phyloP scores from a whole-genome alignment of 441 rosid species.

The Flueggea neowawraea region DNA sequence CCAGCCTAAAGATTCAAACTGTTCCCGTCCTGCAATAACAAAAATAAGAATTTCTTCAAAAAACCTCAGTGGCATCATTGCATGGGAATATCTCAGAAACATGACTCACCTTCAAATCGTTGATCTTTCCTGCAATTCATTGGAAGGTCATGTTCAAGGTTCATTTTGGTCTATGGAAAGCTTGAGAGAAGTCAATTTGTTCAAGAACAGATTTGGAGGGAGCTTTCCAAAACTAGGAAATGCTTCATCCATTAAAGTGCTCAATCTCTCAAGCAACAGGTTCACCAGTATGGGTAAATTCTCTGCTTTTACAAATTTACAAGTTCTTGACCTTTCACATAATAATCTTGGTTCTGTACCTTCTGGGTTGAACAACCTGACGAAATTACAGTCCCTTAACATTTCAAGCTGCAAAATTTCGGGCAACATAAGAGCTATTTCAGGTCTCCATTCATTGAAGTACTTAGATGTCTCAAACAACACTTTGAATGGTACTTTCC shows the following conservation, averaged over 20 bases:
- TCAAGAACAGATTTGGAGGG: constrained; percentile 71
- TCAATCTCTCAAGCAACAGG: constrained; percentile 76
- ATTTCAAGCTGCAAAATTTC: constrained; percentile 64
- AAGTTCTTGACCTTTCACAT: constrained; percentile 53
- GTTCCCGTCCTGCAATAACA: constrained; percentile 35
- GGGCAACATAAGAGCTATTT: constrained; percentile 43
- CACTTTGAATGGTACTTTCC: constrained; percentile 62
- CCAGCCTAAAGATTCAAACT: constrained; percentile 18
- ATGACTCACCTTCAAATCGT: constrained; percentile 42
- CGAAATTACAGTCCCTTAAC: constrained; percentile 43
- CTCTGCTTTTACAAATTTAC: constrained; percentile 49
- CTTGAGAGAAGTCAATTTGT: constrained; percentile 44
- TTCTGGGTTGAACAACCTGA: constrained; percentile 43
- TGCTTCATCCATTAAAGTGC: constrained; percentile 39
- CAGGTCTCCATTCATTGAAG: constrained; percentile 42
- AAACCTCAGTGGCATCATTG: constrained; percentile 57
- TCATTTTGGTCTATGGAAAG: constrained; percentile 62
- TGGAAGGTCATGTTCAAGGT: constrained; percentile 59
- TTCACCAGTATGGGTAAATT: constrained; percentile 54
- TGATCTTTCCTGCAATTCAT: constrained; percentile 73
- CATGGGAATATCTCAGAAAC: constrained; percentile 57
- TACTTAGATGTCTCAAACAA: constrained; percentile 73
- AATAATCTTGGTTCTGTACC: constrained; percentile 52
- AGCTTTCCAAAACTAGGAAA: constrained; percentile 23
- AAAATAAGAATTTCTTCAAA: constrained; percentile 46